phyloP scores from a whole-genome alignment of 202 grass and related monocot species.

The Setaria viridis region DNA sequence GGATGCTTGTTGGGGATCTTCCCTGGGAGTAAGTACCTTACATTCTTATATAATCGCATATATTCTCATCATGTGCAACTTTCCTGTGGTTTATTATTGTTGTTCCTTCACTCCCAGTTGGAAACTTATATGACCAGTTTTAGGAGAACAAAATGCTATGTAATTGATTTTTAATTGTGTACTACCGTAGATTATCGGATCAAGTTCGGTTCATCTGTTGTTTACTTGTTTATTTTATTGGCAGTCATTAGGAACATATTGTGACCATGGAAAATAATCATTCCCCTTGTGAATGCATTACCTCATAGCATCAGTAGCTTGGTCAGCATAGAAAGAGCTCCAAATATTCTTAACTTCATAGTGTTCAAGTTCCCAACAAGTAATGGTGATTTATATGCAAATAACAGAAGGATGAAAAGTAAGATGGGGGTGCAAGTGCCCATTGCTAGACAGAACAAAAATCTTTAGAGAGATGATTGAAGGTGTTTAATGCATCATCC shows the following conservation, averaged over 20 bases:
- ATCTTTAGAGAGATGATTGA: background rate
- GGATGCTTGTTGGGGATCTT: slow-evolving; percentile 90
- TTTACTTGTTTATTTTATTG: background rate
- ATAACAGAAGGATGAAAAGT: background rate
- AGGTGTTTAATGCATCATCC: background rate
- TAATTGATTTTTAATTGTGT: background rate
- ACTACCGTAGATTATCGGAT: background rate
- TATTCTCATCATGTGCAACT: background rate
- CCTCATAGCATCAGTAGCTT: background rate
- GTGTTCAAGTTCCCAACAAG: background rate
- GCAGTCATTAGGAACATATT: slow-evolving; percentile 10
- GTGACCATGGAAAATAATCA: background rate
- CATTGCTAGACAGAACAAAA: background rate
- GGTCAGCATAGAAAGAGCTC: background rate
- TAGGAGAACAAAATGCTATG: background rate
- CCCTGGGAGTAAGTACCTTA: slow-evolving; percentile 75
- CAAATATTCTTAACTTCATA: background rate
- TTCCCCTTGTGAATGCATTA: background rate
- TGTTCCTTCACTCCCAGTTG: background rate
- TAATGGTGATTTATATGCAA: background rate
- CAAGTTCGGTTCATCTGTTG: background rate
- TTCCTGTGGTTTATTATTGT: slow-evolving; percentile 6
- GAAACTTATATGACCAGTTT: background rate
- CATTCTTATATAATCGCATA: background rate
- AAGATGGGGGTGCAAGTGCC: background rate